Evolutionary conservation across 2,329 filamentous ascomycete genomes (phyloP), one percentile per base, ranked within the genome.

Genomic region (Amylocarpus encephaloides): DNA sequence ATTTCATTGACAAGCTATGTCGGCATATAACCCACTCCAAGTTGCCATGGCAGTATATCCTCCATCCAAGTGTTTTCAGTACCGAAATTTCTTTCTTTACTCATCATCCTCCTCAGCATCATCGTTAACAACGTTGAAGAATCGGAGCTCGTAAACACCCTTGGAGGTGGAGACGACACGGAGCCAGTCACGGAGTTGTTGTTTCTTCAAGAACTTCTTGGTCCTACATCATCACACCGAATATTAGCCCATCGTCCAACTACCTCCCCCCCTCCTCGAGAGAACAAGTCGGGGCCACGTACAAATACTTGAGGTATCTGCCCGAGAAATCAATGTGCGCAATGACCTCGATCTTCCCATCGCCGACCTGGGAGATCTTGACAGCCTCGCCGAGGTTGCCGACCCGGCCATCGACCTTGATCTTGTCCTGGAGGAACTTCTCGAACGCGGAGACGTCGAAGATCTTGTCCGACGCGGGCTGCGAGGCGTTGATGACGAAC

Each of bases 121-220:
- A 73, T 98, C 93, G 76, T 95, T 93, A 69, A 96, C 92, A 71
- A 98, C 91, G 82, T 98, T 98, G 90, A 95, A 98, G 91, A 98
- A 98, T 81, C 95, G 91, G 76, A 98, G 86, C 82, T 96, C 91
- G 81, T 98, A 98, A 63, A 96, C 91, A 71, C 93, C 92, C 80
- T 92, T 92, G 73, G 87, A 90, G 72, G 92, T 97, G 66, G 90
- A 94, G 70, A 98, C 93, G 67, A 98, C 92, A 69, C 93, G 91
- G 71, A 98, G 88, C 93, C 93, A 98, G 82, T 98, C 93, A 79
- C 93, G 89, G 73, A 98, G 88, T 84, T 97, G 92, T 82, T 96
- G 89, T 88, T 98, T 98, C 90, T 98, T 98, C 76, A 98, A 86
- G 86, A 95, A 98, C 84, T 98, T 98, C 89, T 98, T 98, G 74